Evolutionary conservation across 2,329 filamentous ascomycete genomes (phyloP).

Genomic region (Pseudocercospora musae): DNA sequence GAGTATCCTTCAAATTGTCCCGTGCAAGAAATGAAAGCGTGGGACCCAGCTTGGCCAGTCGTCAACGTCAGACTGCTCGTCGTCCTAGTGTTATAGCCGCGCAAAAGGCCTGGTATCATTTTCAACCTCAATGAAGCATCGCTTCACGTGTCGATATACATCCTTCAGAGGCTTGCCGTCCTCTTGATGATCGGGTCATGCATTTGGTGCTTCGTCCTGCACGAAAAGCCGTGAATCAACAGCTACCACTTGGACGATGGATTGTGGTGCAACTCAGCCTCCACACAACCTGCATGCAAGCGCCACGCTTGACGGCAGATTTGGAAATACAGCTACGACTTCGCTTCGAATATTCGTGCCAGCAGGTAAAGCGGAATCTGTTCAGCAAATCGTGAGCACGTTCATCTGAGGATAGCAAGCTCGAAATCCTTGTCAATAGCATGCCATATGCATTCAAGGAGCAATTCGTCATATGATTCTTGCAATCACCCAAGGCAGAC

Average conservation of each 20-base stretch:
- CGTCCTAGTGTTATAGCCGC: not conserved
- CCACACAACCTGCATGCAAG: not conserved
- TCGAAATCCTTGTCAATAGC: not conserved
- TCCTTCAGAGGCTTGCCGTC: not conserved
- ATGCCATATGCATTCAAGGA: not conserved
- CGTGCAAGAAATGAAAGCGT: not conserved
- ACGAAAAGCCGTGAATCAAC: not conserved
- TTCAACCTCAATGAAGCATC: not conserved
- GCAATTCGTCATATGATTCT: too few relatives aligned
- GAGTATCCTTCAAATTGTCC: not conserved
- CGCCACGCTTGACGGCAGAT: not conserved
- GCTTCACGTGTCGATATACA: constrained; percentile 2
- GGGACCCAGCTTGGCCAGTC: not conserved
- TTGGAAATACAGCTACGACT: too few relatives aligned
- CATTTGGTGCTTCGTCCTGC: not conserved
- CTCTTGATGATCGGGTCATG: too few relatives aligned
- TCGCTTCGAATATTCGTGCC: too few relatives aligned
- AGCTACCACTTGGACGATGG: not conserved
- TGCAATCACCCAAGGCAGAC: too few relatives aligned
- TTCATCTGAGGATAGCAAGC: not conserved
- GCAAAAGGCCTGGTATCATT: not conserved
- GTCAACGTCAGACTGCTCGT: not conserved
- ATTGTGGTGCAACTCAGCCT: not conserved
- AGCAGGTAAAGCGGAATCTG: not conserved
- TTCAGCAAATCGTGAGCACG: not conserved